Evolutionary conservation across 202 grass and related monocot species (phyloP).

Genomic region (Brachypodium distachyon): DNA sequence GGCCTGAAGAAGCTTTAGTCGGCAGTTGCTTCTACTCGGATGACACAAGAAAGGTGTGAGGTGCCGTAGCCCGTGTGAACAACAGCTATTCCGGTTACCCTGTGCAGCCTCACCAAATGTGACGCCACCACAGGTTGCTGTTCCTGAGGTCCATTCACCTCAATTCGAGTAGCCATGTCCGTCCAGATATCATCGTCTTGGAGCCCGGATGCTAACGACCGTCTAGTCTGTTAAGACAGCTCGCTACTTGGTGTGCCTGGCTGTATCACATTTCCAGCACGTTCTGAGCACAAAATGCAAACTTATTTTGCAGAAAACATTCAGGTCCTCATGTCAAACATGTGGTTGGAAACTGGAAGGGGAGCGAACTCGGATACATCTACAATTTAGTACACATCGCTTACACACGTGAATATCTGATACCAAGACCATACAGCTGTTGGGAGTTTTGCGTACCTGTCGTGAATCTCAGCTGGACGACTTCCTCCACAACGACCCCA

Average conservation of each 20-base stretch:
- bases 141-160: not conserved
- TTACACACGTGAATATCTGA: not conserved
- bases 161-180: not conserved
- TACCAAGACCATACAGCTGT: not conserved
- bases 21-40: slow-evolving; percentile 20
- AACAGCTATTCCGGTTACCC: not conserved
- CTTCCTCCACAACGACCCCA: not conserved
- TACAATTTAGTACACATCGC: not conserved
- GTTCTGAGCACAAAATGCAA: not conserved
- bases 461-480: not conserved
- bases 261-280: not conserved
- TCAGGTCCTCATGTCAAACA: not conserved
- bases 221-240: not conserved
- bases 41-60: slow-evolving; percentile 23
- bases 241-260: slow-evolving; percentile 1
- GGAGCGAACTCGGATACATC: not conserved
- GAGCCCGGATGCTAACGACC: not conserved
- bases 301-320: not conserved
- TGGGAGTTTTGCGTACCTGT: not conserved
- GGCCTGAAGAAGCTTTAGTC: slow-evolving; percentile 11
- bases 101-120: slow-evolving; percentile 10
- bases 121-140: not conserved
- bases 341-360: not conserved
- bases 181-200: not conserved
- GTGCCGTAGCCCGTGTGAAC: slow-evolving; percentile 6